These are phyloP conservation scores for Diaporthe aspalathi DNA, from an alignment of 2,329 filamentous ascomycete genomes.

Conservation along the genomic window DNA sequence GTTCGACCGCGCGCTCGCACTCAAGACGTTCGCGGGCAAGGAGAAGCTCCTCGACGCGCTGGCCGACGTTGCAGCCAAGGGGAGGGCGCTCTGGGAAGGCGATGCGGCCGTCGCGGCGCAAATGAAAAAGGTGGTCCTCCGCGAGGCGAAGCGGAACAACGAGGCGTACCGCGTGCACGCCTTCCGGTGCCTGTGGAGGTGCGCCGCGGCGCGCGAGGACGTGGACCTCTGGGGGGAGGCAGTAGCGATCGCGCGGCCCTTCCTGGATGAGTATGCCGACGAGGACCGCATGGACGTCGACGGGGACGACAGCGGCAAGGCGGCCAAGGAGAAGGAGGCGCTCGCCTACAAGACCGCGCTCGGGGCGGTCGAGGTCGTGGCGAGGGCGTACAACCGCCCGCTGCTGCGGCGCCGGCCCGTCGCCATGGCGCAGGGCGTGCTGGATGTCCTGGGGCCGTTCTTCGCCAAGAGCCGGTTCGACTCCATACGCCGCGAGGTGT, in stretches of 20 bases:
- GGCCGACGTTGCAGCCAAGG: conserved; percentile 78
- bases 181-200: conserved; percentile 77
- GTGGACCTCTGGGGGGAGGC: conserved; percentile 77
- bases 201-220: conserved; percentile 75
- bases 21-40: conserved; percentile 95
- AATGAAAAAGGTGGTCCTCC: conserved; percentile 82
- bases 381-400: conserved; percentile 60
- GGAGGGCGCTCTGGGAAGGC: conserved; percentile 66
- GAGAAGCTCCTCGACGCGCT: conserved; percentile 85
- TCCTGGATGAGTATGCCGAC: conserved; percentile 68
- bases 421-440: conserved; percentile 54
- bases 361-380: conserved; percentile 63
- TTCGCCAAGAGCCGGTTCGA: conserved; percentile 53
- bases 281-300: conserved; percentile 79
- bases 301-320: conserved; percentile 51
- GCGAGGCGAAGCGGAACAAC: conserved; percentile 94
- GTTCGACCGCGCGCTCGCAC: conserved; percentile 81
- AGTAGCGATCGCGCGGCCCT: conserved; percentile 69
- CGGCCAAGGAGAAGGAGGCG: conserved; percentile 48
- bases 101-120: conserved; percentile 67
- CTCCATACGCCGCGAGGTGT: conserved; percentile 60
- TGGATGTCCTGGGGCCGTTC: conserved; percentile 54
- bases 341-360: conserved; percentile 57
- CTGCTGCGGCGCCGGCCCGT: conserved; percentile 52
- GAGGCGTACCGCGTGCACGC: conserved; percentile 83